Conservation (phyloP, 2,329 filamentous ascomycete species). For the Bipolaris sorokiniana region DNA sequence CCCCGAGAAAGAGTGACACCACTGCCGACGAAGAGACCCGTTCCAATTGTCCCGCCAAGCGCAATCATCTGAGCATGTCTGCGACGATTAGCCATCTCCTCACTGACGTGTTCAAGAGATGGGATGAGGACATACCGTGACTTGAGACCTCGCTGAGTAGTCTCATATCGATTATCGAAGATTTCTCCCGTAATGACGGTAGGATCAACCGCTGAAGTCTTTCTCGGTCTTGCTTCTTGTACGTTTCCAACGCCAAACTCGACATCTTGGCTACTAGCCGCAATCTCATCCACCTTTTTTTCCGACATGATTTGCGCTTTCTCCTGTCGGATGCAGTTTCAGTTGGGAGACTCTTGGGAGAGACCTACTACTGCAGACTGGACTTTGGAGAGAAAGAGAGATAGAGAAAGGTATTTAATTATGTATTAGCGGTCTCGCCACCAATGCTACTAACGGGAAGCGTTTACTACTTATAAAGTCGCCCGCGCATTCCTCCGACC, state of each 20-base stretch:
- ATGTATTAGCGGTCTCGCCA: not conserved
- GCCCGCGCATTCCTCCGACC: not conserved
- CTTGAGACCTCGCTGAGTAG: conserved; percentile 50
- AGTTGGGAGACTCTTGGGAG: too few species aligned
- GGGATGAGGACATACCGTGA: conserved; percentile 40
- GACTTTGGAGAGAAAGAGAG: not conserved
- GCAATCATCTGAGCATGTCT: conserved; percentile 65
- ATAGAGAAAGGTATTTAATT: not conserved
- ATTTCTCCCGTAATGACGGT: conserved; percentile 37
- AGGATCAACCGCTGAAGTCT: conserved; percentile 33
- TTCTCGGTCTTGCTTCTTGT: conserved; percentile 17
- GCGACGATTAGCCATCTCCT: conserved; percentile 53
- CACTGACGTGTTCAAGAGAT: not conserved
- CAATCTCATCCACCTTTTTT: conserved; percentile 18
- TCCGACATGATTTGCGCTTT: conserved; percentile 22
- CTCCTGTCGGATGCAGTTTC: not conserved
- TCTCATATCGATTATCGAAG: conserved; percentile 45
- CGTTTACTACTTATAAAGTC: conserved; percentile 4
- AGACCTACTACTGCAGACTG: not conserved
- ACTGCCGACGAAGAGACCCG: conserved; percentile 65
- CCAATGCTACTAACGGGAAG: not conserved
- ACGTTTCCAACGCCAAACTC: conserved; percentile 22
- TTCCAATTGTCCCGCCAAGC: conserved; percentile 66
- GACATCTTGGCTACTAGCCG: conserved; percentile 5
- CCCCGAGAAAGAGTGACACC: conserved; percentile 56